phyloP scores from a whole-genome alignment of 176 grass and related monocot species.

The Carex kokanica region DNA sequence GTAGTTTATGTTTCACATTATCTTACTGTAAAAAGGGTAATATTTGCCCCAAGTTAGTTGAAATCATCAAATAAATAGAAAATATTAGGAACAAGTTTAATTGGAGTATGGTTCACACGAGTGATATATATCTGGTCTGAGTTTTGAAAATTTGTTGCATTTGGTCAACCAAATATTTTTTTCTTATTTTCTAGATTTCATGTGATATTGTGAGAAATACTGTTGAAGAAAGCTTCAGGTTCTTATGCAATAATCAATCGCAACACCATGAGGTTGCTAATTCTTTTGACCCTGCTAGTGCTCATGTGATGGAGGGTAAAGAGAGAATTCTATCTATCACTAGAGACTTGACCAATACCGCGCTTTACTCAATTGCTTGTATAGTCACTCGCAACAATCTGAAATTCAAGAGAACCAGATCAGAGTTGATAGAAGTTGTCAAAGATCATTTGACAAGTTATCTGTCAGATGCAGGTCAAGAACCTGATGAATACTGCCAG shows the following conservation, averaged over 20 bases:
- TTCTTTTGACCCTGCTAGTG: slow-evolving; percentile 22
- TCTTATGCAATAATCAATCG: background rate
- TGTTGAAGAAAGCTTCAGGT: slow-evolving; percentile 33
- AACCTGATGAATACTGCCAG: background rate
- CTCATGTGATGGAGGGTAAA: slow-evolving; percentile 5
- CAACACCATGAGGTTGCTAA: slow-evolving; percentile 32
- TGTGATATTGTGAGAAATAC: slow-evolving; percentile 27
- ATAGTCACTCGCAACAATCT: slow-evolving; percentile 28
- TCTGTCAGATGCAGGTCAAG: background rate
- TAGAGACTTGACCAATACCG: slow-evolving; percentile 21
- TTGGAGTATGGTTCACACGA: background rate
- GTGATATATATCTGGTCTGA: background rate
- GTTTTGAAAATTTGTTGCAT: background rate
- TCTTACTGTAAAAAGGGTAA: background rate
- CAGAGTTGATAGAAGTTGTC: slow-evolving; percentile 27
- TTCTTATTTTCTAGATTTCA: slow-evolving; percentile 30
- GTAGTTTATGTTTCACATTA: background rate
- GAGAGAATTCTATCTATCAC: slow-evolving; percentile 28
- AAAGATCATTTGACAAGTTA: slow-evolving; percentile 24
- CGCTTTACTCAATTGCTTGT: slow-evolving; percentile 30
- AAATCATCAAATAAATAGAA: background rate
- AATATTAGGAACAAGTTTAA: background rate
- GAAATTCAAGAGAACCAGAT: slow-evolving; percentile 26
- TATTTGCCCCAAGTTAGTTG: background rate
- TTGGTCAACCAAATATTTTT: background rate